Evolutionary conservation across 352 stramenopile species (phyloP).

Genomic region (Phytophthora europaea): DNA sequence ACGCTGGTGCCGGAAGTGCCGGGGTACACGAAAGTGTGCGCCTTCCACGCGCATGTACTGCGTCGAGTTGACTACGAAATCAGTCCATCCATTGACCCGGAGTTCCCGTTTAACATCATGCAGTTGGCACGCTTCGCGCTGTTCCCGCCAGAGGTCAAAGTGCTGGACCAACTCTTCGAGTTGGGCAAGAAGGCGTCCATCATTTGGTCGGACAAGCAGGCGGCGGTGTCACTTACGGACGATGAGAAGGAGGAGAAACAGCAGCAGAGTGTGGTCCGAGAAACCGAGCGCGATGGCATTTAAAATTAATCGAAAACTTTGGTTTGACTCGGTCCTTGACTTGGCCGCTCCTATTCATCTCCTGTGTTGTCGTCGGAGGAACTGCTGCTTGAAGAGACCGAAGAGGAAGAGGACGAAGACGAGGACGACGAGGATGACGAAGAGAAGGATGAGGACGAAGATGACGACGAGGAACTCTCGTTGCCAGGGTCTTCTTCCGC

Average conservation of each 20-base stretch:
- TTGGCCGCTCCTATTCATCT: constrained; percentile 4
- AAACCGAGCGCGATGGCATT: constrained; percentile 12
- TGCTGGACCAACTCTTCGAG: constrained; percentile 79
- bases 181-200: constrained; percentile 58
- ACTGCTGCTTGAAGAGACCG: constrained; percentile 56
- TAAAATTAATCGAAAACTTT: constrained; percentile 25
- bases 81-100: constrained; percentile 68
- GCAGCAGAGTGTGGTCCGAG: constrained; percentile 4
- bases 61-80: constrained; percentile 78
- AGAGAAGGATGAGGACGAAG: constrained; percentile 55
- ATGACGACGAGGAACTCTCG: constrained; percentile 58
- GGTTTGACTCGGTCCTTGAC: neutral
- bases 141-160: constrained; percentile 57
- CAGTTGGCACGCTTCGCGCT: constrained; percentile 68
- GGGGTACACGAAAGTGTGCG: constrained; percentile 77
- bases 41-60: constrained; percentile 66
- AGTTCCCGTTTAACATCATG: constrained; percentile 69
- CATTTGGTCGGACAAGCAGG: constrained; percentile 57
- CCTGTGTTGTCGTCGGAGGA: constrained; percentile 53
- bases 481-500: constrained; percentile 50
- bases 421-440: constrained; percentile 57
- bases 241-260: constrained; percentile 10
- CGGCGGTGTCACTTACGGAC: neutral
- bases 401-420: constrained; percentile 54
- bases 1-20: constrained; percentile 76